Base-by-base conservation (phyloP, 2,329 filamentous ascomycete species). In the Dactylellina sp. region DNA sequence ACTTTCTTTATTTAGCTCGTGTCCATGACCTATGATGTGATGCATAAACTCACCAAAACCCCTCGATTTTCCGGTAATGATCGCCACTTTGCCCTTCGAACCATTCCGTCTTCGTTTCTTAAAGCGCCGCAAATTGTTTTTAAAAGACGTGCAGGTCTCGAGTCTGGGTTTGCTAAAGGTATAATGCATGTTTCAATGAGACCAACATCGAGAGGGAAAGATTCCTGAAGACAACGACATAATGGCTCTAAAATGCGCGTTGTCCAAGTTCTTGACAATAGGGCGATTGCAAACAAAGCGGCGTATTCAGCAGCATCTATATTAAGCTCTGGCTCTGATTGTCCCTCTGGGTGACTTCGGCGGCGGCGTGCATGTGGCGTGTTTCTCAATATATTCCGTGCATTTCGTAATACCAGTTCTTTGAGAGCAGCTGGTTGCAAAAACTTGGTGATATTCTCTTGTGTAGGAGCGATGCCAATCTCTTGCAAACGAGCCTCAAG, bases 351-450 rank as follows among this genome's bases (percentile, higher is more conserved):
- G 7, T 40, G 80, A 76, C 79, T 80, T 14, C 25, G 47, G 77
- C 79, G 80, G 79, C 80, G 78, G 72, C 81, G 80, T 81, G 79
- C 79, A 78, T 86, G 83, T 78, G 88, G 84, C 47, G 92, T 83
- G 0, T 91, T 91, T 49, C 88, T 88, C 77, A 91, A 85, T 76
- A 98, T 93, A 81, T 96, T 97, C 77, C 89, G 88, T 12, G 89
- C 89, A 7, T 90, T 91, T 60, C 93, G 88, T 77, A 91, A 84
- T 6, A 93, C 88, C 76, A 97, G 88, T 63, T 89, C 86, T 1
- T 86, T 83, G 0, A 87, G 86, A 0, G 84, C 83, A 0, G 91
- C 89, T 7, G 90, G 86, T 2, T 84, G 83, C 18, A 96, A 35
- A 64, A 47, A 75, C 49, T 70, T 81, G 77, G 61, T 81, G 77